Conservation (phyloP, 805 yeast genomes). For the Candida oleophila region DNA sequence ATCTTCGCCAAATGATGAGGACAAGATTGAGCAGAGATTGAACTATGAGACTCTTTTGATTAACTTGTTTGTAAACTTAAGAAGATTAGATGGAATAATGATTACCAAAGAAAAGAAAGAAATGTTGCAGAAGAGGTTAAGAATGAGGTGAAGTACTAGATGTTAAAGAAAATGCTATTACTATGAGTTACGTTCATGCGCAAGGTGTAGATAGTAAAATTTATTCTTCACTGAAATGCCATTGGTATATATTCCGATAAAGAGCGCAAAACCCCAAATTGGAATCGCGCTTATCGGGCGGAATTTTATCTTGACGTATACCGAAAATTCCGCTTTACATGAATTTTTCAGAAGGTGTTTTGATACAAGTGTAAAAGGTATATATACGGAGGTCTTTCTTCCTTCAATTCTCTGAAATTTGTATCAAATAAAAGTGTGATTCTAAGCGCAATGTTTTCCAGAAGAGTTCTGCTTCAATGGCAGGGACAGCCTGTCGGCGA, state of each 20-base stretch:
- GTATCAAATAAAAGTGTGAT: no score
- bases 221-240: no score
- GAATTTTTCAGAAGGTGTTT: not conserved
- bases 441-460: constrained; percentile 30
- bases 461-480: constrained; percentile 56
- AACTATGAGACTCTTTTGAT: constrained; percentile 35
- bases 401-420: no score
- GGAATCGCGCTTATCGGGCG: not conserved
- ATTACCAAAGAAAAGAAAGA: constrained; percentile 16
- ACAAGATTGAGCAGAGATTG: constrained; percentile 22
- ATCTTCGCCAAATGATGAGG: constrained; percentile 9
- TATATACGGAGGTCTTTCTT: no score
- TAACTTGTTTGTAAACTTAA: constrained; percentile 31
- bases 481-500: constrained; percentile 41
- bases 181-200: not conserved
- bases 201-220: not conserved
- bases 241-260: no score
- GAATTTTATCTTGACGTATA: not conserved
- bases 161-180: not conserved
- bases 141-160: not conserved
- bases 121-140: constrained; percentile 9
- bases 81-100: constrained; percentile 36
- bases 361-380: no score
- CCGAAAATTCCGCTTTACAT: not conserved
- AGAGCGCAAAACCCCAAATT: not conserved